Evolutionary conservation across 805 yeast species (phyloP), one percentile per base, ranked within the genome.

Genomic region (Monosporozyma aerobia): DNA sequence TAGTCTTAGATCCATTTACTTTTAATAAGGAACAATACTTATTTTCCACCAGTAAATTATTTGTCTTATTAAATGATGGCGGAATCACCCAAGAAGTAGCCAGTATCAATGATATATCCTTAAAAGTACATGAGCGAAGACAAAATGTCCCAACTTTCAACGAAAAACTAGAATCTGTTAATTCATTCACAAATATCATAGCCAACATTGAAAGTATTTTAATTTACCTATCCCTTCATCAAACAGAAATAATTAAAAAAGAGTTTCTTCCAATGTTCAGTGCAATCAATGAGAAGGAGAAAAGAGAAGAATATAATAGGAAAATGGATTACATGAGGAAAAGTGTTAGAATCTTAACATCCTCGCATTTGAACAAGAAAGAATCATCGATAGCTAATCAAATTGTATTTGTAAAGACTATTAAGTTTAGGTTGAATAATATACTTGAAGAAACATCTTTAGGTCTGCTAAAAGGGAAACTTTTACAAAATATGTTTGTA

Each of bases 261-360:
- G 23, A 25, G 11, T 43, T 43, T 19, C 19, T 25, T 14, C 46
- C 50, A 1, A 5, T 51, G 8, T 14, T 29, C 9, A 30, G 14
- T 9, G n/a, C 32, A 2, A 22, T 43, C 22, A 43, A 14, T 8
- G 14, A 19, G 22, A 30, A 29, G 9, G 46, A 41, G 13, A 47
- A 25, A 11, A 8, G 29, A 10, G 27, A 41, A 16, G 39, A 30
- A n/a, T 23, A 44, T 3, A 22, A 46, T 25, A 39, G 41, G 30
- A 51, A 29, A 27, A 19, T 23, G 11, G 33, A 49, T 6, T 50
- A 44, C 22, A 47, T 61, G 59, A 62, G 56, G 46, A 60, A 56
- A 35, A 63, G 68, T 53, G 65, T 67, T 2, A 51, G 68, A 40
- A 54, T 65, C 27, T 33, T 65, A 48, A 59, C 60, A 13, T 57